These are phyloP conservation scores for Capsicum baccatum DNA, from an alignment of 257 asterid genomes.

Conservation along the genomic window DNA sequence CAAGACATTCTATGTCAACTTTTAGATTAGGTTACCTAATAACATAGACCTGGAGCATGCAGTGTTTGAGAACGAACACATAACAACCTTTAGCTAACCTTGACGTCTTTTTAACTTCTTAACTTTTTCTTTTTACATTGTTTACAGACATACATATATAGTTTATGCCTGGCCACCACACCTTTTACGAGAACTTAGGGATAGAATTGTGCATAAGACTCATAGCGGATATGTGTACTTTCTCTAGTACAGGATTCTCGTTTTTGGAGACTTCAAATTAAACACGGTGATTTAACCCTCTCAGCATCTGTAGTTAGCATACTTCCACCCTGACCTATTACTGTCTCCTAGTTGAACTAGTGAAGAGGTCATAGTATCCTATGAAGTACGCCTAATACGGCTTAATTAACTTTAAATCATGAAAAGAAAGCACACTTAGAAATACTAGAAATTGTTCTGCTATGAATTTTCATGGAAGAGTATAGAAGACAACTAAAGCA, in stretches of 20 bases:
- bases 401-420: background rate
- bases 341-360: background rate
- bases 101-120: background rate
- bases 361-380: background rate
- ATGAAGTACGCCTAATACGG: background rate
- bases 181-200: background rate
- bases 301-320: background rate
- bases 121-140: background rate
- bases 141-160: background rate
- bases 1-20: conserved; percentile 9
- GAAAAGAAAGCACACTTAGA: background rate
- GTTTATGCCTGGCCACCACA: background rate
- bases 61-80: background rate
- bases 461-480: background rate
- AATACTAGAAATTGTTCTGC: background rate
- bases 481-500: conserved; percentile 19
- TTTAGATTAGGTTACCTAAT: background rate
- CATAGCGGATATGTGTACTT: background rate
- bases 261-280: background rate
- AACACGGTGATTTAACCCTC: background rate
- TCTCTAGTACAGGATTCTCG: background rate
- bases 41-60: background rate
- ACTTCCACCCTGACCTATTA: background rate
- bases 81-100: background rate
- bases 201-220: background rate